These are phyloP conservation scores for Pulveroboletus sp. DNA, from an alignment of 768 basidiomycete genomes.

Conservation along the genomic window DNA sequence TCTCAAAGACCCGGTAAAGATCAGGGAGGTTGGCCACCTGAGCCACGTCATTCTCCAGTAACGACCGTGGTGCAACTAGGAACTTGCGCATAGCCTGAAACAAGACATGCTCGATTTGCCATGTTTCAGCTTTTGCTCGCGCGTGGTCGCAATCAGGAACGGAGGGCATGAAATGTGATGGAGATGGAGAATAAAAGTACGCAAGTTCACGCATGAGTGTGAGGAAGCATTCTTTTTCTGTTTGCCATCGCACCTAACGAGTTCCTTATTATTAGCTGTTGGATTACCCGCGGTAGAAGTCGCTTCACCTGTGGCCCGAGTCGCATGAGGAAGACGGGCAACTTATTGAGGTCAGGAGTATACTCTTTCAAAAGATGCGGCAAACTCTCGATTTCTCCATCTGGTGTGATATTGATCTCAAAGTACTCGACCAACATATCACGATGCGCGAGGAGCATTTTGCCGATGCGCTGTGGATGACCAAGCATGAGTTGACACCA, in stretches of 20 bases:
- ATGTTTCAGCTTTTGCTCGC: constrained; percentile 54
- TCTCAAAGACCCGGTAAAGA: constrained; percentile 90
- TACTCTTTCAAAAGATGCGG: constrained; percentile 84
- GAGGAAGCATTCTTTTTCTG: constrained; percentile 81
- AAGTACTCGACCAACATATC: constrained; percentile 95
- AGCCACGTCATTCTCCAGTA: constrained; percentile 70
- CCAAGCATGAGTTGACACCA: neutral
- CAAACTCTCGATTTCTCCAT: constrained; percentile 67
- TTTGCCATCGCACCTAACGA: constrained; percentile 79
- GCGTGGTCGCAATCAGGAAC: constrained; percentile 31
- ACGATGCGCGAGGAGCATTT: constrained; percentile 53
- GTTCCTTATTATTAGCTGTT: neutral
- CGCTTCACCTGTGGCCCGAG: constrained; percentile 77
- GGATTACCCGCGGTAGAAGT: neutral
- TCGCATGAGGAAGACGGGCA: constrained; percentile 86
- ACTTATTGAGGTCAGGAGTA: constrained; percentile 84
- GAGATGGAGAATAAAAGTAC: constrained; percentile 74
- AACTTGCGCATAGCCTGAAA: constrained; percentile 85
- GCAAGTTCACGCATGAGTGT: constrained; percentile 86
- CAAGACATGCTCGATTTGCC: constrained; percentile 88
- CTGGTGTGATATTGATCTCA: constrained; percentile 60
- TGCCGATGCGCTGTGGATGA: constrained; percentile 51
- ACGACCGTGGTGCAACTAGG: constrained; percentile 58
- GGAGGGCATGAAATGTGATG: constrained; percentile 14
- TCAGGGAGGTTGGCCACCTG: constrained; percentile 89